Evolutionary conservation across 2,329 filamentous ascomycete species (phyloP), one percentile per base, ranked within the genome.

Genomic region (Pseudogymnoascus sp.): DNA sequence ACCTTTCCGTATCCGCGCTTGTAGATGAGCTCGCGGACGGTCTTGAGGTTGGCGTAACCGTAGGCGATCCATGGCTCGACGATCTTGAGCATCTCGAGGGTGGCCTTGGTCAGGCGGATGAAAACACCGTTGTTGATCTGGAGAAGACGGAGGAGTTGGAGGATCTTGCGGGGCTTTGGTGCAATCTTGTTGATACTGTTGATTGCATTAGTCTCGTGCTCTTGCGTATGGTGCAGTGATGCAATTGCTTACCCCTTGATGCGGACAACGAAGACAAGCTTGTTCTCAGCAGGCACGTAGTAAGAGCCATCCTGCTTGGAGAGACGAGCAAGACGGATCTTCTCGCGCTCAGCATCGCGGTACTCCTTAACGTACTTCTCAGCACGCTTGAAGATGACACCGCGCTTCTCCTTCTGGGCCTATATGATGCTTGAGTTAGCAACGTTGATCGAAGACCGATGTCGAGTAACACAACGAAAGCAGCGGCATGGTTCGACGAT

Each of bases 121-220:
- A 99, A 99, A 80, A 97, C 91, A 80, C 93, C 94, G 80, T 96
- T 97, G 91, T 99, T 99, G 90, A 99, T 99, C 85, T 99, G 94
- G 75, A 99, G 89, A 70, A 99, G 91, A 85, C 94, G 93, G 78
- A 99, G 92, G 66, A 99, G 91, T 83, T 99, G 94, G 74, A 99
- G 88, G 76, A 96, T 97, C 89, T 99, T 99, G 86, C 94, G 92
- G 81, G 95, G 95, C 90, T 99, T 97, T 74, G 94, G 94, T 78
- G 95, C 88, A 75, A 99, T 97, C 90, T 99, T 99, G 91, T 97
- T 97, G 92, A 99, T 97, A 96, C 93, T 88, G 67, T 55, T 59
- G 11, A n/a, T 29, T 2, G 23, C 62, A 59, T 71, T 58, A 68
- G 65, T 35, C 7, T 35, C 43, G 67, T 59, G 21, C 8, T 19